A percentile compares a stretch with the other conserved stretches of the same genome.
phyloP scores from a whole-genome alignment of 768 basidiomycete genomes.

The Hericium rajendrae region DNA sequence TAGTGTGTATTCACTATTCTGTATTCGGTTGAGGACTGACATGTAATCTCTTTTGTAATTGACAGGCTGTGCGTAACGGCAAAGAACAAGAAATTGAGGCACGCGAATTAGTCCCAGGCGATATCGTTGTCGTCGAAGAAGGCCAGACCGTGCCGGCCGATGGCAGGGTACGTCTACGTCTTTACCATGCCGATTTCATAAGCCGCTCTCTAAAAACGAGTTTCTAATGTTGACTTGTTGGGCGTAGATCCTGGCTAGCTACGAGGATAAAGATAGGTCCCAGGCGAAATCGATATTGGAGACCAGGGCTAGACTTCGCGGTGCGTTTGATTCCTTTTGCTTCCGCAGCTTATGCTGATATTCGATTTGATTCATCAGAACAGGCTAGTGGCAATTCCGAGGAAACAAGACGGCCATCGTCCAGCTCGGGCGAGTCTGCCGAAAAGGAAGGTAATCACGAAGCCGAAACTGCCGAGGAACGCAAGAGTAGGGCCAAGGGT shows the following conservation, averaged over 20 bases:
- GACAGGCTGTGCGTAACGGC: constrained; percentile 28
- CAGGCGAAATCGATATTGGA: constrained; percentile 22
- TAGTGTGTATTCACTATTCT: constrained; percentile 9
- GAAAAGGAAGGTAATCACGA: constrained; percentile 3
- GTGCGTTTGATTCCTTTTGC: no score
- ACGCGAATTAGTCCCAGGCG: constrained; percentile 35
- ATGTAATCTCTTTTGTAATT: background rate
- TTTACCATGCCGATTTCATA: background rate
- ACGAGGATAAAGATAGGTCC: constrained; percentile 27
- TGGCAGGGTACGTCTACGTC: constrained; percentile 20
- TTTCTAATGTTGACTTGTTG: background rate
- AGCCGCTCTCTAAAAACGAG: background rate
- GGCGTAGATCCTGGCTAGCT: constrained; percentile 28
- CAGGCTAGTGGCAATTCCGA: background rate
- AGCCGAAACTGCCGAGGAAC: constrained; percentile 8
- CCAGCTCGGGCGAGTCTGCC: background rate
- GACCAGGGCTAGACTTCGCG: background rate
- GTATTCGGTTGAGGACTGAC: background rate
- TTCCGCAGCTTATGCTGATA: background rate
- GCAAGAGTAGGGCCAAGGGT: constrained; percentile 24
- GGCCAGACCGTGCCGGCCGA: constrained; percentile 37
- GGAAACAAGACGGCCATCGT: background rate
- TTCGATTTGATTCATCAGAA: background rate
- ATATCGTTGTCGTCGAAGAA: constrained; percentile 34
- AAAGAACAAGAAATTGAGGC: constrained; percentile 33